Evolutionary conservation across 129 eudicot genomes (phyloP), one percentile per base, ranked within the genome.

Genomic region (Calendula officinalis): DNA sequence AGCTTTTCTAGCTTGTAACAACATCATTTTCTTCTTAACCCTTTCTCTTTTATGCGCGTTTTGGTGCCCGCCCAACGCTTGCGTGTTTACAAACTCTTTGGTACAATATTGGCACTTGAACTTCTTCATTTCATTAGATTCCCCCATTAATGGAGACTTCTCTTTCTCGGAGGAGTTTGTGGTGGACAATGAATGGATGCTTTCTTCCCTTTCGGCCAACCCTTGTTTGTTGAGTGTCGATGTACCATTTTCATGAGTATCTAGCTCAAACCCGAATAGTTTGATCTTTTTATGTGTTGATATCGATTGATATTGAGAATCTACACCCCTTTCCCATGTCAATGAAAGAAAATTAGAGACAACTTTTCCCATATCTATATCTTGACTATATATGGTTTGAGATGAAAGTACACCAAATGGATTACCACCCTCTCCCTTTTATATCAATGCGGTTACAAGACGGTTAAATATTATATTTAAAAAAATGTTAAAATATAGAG

Each of bases 21-120:
- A 72, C 39, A 84, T 58, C 84, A 66, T 91, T 74, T 87, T 87
- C 69, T 87, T 91, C 88, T 79, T 82, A 81, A 80, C 9, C 54
- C 98, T 72, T 67, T 91, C 96, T 77, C 83, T 84, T 65, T 91
- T 91, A 69, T 91, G 98, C 8, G 96, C 96, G 72, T 91, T 91
- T 55, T 91, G 98, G 54, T 91, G 98, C 5, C 98, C 98, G 13
- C 98, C 98, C 42, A 91, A 75, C 4, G 98, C 98, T 63, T 91
- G 98, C 8, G 94, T 84, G 67, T 87, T 91, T 7, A 79, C 68
- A 37, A 91, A 91, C 38, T 64, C 71, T 70, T 82, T 87, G 33
- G 68, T 62, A 69, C 95, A 91, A 66, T 84, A 91, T 50, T 87
- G 86, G 56, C 97, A 91, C 73, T 75, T 73, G 13, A 87, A 84